Conservation (phyloP, 2,329 filamentous ascomycete species). For the Claviceps pusilla region DNA sequence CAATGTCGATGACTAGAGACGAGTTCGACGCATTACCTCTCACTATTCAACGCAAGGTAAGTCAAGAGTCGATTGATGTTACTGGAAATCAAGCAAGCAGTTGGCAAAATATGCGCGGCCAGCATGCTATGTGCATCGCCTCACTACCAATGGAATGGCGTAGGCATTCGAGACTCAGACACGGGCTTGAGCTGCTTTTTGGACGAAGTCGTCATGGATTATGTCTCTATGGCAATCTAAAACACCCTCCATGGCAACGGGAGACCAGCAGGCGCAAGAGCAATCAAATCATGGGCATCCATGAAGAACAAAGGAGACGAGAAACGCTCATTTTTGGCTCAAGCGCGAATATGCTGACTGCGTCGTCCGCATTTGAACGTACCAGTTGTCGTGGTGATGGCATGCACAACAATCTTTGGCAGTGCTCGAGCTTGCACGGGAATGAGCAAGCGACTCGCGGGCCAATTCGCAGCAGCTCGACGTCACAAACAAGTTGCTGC, state of each 20-base stretch:
- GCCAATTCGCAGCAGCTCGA: background rate
- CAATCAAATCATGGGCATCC: background rate
- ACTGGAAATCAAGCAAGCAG: background rate
- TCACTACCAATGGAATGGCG: background rate
- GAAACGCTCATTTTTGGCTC: background rate
- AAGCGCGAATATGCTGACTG: background rate
- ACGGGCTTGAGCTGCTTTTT: background rate
- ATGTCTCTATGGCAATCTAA: background rate
- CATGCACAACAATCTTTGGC: background rate
- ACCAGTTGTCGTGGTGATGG: background rate
- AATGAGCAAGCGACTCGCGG: background rate
- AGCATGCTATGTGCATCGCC: background rate
- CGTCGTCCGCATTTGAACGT: background rate
- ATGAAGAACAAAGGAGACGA: background rate
- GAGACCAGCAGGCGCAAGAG: background rate
- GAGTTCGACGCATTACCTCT: slow-evolving; percentile 38
- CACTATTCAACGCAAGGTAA: slow-evolving; percentile 42
- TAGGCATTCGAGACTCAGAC: background rate
- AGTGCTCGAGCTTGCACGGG: background rate
- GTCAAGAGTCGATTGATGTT: slow-evolving; percentile 11
- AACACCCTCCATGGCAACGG: background rate
- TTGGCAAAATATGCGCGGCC: background rate
- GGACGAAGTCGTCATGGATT: background rate
- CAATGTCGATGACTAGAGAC: slow-evolving; percentile 20
- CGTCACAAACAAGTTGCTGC: background rate